Conservation (phyloP, 73 alveolate genomes). For the Tetrahymena elliotti region DNA sequence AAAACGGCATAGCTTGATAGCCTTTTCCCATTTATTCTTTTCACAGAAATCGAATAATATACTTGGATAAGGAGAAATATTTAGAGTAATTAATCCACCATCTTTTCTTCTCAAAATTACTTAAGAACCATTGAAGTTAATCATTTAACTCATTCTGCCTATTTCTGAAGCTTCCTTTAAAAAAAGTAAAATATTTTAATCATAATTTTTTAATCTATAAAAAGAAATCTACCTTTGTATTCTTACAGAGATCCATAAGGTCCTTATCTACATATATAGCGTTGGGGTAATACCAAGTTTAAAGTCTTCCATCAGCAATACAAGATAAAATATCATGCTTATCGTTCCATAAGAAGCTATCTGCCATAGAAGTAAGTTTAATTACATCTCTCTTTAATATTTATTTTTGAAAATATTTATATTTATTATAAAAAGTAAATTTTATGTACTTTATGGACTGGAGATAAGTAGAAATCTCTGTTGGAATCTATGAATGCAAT, state of each 20-base stretch:
- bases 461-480: slow-evolving; percentile 88
- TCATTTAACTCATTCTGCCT: slow-evolving; percentile 55
- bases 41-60: slow-evolving; percentile 77
- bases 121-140: slow-evolving; percentile 67
- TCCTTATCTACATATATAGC: slow-evolving; percentile 97
- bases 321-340: slow-evolving; percentile 62
- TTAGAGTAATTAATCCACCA: slow-evolving; percentile 77
- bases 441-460: slow-evolving; percentile 75
- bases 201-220: not conserved
- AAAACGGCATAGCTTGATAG: slow-evolving; percentile 94
- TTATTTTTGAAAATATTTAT: not conserved
- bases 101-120: slow-evolving; percentile 84
- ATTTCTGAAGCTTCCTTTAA: slow-evolving; percentile 26
- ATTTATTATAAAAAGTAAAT: not conserved
- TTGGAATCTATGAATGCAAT: slow-evolving; percentile 91
- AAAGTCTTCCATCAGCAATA: slow-evolving; percentile 90
- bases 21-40: slow-evolving; percentile 88
- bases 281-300: slow-evolving; percentile 95
- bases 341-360: slow-evolving; percentile 62
- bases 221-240: slow-evolving; percentile 58
- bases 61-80: slow-evolving; percentile 90
- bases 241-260: slow-evolving; percentile 62
- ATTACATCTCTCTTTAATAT: slow-evolving; percentile 48
- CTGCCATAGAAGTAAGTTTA: slow-evolving; percentile 95
- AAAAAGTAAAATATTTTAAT: slow-evolving; percentile 61